These are phyloP conservation scores for Obba rivulosa DNA, from an alignment of 768 basidiomycete genomes.

Conservation along the genomic window DNA sequence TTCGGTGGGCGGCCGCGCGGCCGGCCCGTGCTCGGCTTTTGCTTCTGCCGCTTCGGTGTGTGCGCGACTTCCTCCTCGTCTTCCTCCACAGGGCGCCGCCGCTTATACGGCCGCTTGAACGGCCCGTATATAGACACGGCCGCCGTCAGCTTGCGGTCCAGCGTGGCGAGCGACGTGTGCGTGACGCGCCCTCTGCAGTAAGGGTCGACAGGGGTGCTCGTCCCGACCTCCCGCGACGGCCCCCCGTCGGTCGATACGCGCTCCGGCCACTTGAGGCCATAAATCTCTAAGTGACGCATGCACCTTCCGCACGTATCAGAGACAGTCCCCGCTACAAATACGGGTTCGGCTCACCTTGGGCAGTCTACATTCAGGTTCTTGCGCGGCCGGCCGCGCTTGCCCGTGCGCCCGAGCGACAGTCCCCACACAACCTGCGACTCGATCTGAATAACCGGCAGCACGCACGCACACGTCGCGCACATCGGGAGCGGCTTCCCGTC, in stretches of 20 bases:
- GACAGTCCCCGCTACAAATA: conserved; percentile 6
- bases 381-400: conserved; percentile 37
- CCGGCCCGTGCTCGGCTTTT: conserved; percentile 5
- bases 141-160: conserved; percentile 52
- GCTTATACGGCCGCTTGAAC: conserved; percentile 10
- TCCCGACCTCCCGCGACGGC: conserved; percentile 35
- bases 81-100: conserved; percentile 9
- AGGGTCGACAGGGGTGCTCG: conserved; percentile 20
- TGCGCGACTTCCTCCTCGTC: conserved; percentile 26
- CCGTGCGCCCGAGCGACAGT: conserved; percentile 52
- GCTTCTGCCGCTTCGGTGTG: conserved; percentile 46
- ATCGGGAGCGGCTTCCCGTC: conserved; percentile 66
- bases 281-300: conserved; percentile 77
- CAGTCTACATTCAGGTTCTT: conserved; percentile 54
- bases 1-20: conserved; percentile 19
- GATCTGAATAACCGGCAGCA: conserved; percentile 72
- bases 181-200: conserved; percentile 39
- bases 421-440: conserved; percentile 77
- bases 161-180: conserved; percentile 42
- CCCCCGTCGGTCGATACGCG: conserved; percentile 49
- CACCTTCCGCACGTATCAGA: conserved; percentile 52
- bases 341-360: conserved; percentile 50
- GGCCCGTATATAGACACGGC: conserved; percentile 24
- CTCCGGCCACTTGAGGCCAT: conserved; percentile 64
- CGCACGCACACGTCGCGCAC: conserved; percentile 66